Evolutionary conservation across 768 basidiomycete species (phyloP).

Genomic region (Mycena albidolilacea): DNA sequence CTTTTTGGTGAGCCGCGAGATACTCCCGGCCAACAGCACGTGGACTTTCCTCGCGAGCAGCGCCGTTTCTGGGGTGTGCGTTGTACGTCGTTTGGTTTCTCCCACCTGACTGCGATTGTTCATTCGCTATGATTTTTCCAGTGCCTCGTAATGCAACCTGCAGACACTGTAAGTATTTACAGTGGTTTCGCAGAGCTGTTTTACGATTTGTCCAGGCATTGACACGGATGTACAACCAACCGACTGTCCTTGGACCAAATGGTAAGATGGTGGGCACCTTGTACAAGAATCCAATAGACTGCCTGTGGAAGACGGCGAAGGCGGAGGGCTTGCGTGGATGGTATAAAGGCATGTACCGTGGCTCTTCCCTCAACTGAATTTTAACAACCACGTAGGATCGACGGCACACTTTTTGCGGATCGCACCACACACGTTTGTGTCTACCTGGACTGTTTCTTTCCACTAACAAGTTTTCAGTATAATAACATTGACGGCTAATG

Average conservation of each 20-base stretch:
- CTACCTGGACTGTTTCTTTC: neutral
- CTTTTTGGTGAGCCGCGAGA: constrained; percentile 76
- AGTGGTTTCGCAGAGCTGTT: neutral
- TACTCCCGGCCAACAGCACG: constrained; percentile 82
- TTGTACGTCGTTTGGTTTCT: constrained; percentile 65
- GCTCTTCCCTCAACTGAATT: neutral
- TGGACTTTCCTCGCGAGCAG: constrained; percentile 93
- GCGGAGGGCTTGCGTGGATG: constrained; percentile 92
- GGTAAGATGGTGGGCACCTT: constrained; percentile 82
- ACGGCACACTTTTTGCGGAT: constrained; percentile 95
- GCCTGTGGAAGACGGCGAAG: constrained; percentile 95
- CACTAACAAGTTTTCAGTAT: constrained; percentile 64
- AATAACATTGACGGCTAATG: constrained; percentile 92
- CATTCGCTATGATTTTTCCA: constrained; percentile 46
- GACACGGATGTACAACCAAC: constrained; percentile 97
- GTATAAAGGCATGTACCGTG: constrained; percentile 83
- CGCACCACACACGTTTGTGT: constrained; percentile 87
- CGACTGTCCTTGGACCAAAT: constrained; percentile 77
- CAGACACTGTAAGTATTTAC: constrained; percentile 74
- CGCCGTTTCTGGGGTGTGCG: constrained; percentile 91
- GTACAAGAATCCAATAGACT: constrained; percentile 95
- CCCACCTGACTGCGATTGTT: constrained; percentile 14
- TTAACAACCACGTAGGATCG: constrained; percentile 68
- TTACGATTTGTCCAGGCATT: constrained; percentile 67
- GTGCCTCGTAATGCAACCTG: constrained; percentile 96